Evolutionary conservation across 257 asterid species (phyloP).

Genomic region (Scutellaria galericulata): DNA sequence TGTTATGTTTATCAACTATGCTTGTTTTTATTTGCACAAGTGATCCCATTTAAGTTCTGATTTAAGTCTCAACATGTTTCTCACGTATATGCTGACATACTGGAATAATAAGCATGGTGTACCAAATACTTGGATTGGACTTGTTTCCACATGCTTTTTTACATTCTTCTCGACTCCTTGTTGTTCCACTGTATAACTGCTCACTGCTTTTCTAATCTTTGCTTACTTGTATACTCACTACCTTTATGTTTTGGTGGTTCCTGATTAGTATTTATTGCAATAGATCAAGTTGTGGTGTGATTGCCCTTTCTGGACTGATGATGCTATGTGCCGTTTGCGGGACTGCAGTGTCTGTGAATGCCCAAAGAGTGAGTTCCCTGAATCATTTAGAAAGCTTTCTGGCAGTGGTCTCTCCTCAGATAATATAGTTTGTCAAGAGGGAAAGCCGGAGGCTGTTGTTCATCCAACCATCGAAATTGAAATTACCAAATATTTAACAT

Average conservation of each 20-base stretch:
- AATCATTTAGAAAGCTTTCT: slow-evolving; percentile 47
- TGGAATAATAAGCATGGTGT: neutral
- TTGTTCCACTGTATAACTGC: slow-evolving; percentile 10
- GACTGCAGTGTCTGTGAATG: slow-evolving; percentile 78
- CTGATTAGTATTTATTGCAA: slow-evolving; percentile 17
- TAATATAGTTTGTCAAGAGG: slow-evolving; percentile 59
- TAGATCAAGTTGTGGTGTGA: slow-evolving; percentile 79
- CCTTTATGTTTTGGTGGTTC: slow-evolving; percentile 19
- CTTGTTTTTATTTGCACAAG: slow-evolving; percentile 12
- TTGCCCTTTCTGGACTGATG: slow-evolving; percentile 79
- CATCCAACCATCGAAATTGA: too few relatives aligned
- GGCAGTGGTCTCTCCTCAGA: slow-evolving; percentile 42
- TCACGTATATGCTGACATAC: neutral
- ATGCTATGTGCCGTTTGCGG: slow-evolving; percentile 63
- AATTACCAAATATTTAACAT: too few relatives aligned
- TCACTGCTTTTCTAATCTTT: neutral
- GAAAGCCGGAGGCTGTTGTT: slow-evolving; percentile 62
- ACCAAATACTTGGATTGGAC: neutral
- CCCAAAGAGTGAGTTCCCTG: slow-evolving; percentile 69
- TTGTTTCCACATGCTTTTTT: slow-evolving; percentile 13
- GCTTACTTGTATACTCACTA: neutral
- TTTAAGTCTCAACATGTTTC: neutral
- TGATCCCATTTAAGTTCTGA: neutral
- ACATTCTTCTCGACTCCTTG: neutral
- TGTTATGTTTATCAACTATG: neutral